phyloP scores from a whole-genome alignment of 2,329 filamentous ascomycete genomes.

The Fusarium keratoplasticum region DNA sequence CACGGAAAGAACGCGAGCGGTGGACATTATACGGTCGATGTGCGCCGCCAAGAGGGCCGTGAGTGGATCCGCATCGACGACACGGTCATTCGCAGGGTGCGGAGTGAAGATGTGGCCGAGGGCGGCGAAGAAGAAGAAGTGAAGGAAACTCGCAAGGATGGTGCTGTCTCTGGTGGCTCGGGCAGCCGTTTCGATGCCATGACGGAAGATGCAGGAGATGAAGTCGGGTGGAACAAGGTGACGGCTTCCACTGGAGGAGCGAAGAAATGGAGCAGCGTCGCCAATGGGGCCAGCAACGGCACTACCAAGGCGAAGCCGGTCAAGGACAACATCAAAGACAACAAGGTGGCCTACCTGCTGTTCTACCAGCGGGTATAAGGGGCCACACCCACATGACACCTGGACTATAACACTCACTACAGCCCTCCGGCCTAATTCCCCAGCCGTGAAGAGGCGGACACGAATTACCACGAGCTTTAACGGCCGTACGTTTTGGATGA shows the following conservation, averaged over 20 bases:
- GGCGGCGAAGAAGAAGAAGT: constrained; percentile 82
- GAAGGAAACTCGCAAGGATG: constrained; percentile 62
- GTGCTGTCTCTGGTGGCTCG: constrained; percentile 51
- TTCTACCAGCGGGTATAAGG: constrained; percentile 85
- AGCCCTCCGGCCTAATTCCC: constrained; percentile 21
- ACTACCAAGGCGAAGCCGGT: constrained; percentile 67
- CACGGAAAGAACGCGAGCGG: constrained; percentile 97
- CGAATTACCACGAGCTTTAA: constrained; percentile 41
- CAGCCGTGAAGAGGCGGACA: constrained; percentile 33
- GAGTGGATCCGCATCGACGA: constrained; percentile 98
- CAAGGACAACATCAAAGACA: constrained; percentile 81
- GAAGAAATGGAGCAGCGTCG: constrained; percentile 76
- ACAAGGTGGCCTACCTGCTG: constrained; percentile 96
- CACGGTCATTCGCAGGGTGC: constrained; percentile 86
- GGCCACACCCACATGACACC: constrained; percentile 1
- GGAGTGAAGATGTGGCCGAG: constrained; percentile 89
- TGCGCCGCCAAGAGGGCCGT: constrained; percentile 90
- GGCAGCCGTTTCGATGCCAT: constrained; percentile 81
- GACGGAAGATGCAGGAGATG: constrained; percentile 74
- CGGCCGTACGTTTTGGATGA: constrained; percentile 43
- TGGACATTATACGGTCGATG: constrained; percentile 98
- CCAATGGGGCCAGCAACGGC: constrained; percentile 71
- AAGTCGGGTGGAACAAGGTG: constrained; percentile 88
- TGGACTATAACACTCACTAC: constrained; percentile 31
- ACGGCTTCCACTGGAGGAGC: constrained; percentile 68